Evolutionary conservation across 2,329 filamentous ascomycete species (phyloP).

Genomic region (Ophiostoma pallidulum): DNA sequence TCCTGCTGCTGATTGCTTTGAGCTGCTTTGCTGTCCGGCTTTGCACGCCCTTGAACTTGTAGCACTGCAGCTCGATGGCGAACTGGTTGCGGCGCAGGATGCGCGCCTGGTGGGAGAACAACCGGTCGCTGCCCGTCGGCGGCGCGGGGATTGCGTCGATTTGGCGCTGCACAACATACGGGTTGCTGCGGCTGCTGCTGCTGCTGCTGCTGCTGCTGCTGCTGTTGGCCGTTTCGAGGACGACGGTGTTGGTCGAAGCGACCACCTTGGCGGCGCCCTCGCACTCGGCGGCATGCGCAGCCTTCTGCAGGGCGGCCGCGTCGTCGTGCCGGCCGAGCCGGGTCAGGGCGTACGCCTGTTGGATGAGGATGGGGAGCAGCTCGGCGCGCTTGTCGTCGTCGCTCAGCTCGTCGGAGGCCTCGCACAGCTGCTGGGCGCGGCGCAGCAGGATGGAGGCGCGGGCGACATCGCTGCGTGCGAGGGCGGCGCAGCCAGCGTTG

Average conservation of each 20-base stretch:
- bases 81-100: constrained; percentile 54
- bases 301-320: constrained; percentile 51
- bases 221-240: constrained; percentile 28
- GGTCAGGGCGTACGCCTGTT: constrained; percentile 64
- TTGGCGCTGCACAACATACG: constrained; percentile 56
- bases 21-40: constrained; percentile 37
- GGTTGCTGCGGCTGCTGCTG: constrained; percentile 36
- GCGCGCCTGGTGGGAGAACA: constrained; percentile 62
- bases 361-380: constrained; percentile 63
- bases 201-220: constrained; percentile 14
- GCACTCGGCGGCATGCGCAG: constrained; percentile 53
- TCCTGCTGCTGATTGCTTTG: too few relatives aligned
- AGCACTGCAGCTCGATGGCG: constrained; percentile 53
- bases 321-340: constrained; percentile 57
- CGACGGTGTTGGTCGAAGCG: constrained; percentile 53
- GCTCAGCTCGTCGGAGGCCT: constrained; percentile 60
- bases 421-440: constrained; percentile 61
- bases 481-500: constrained; percentile 65
- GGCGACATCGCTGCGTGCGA: constrained; percentile 58
- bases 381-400: constrained; percentile 68
- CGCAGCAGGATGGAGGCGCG: constrained; percentile 59
- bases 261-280: constrained; percentile 59
- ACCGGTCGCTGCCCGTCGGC: constrained; percentile 46
- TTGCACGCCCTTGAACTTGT: constrained; percentile 57
- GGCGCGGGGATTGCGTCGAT: constrained; percentile 44